These are phyloP conservation scores for Neonothopanus nambi DNA, from an alignment of 1,284 basidiomycete genomes.

Conservation along the genomic window DNA sequence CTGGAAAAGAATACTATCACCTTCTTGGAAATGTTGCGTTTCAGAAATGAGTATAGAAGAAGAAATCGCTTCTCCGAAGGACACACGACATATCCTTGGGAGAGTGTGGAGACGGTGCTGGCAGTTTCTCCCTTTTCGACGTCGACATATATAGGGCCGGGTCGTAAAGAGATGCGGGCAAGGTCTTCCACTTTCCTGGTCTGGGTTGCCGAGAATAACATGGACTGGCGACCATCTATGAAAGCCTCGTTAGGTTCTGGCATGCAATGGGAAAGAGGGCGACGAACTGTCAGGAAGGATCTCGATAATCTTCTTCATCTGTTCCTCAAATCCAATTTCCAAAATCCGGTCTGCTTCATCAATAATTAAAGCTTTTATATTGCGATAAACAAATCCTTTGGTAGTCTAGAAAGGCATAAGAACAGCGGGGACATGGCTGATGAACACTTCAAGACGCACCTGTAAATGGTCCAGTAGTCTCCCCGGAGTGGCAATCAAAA, in stretches of 20 bases:
- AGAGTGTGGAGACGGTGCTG: conserved; percentile 93
- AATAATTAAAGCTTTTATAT: conserved; percentile 93
- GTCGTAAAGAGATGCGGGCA: conserved; percentile 94
- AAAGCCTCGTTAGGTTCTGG: not conserved
- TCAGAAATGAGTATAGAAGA: conserved; percentile 96
- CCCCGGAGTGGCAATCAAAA: conserved; percentile 94
- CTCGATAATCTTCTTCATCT: conserved; percentile 97
- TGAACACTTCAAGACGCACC: conserved; percentile 44
- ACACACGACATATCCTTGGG: conserved; percentile 98
- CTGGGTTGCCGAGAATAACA: conserved; percentile 99
- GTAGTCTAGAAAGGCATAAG: conserved; percentile 65
- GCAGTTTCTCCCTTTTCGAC: conserved; percentile 90
- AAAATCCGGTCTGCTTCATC: conserved; percentile 99
- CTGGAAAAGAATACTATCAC: conserved; percentile 98
- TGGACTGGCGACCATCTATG: conserved; percentile 90
- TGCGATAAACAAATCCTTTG: conserved; percentile 94
- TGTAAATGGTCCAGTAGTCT: conserved; percentile 91
- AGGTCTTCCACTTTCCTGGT: conserved; percentile 98
- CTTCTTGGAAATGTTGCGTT: conserved; percentile 97
- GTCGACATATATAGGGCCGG: conserved; percentile 96
- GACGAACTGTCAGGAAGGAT: conserved; percentile 81
- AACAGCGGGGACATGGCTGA: not conserved
- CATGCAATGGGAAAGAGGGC: not conserved
- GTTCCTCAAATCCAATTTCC: conserved; percentile 98
- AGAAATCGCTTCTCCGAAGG: conserved; percentile 95